Evolutionary conservation across 176 grass and related monocot genomes (phyloP), one percentile per base, ranked within the genome.

Genomic region (Phragmites australis): DNA sequence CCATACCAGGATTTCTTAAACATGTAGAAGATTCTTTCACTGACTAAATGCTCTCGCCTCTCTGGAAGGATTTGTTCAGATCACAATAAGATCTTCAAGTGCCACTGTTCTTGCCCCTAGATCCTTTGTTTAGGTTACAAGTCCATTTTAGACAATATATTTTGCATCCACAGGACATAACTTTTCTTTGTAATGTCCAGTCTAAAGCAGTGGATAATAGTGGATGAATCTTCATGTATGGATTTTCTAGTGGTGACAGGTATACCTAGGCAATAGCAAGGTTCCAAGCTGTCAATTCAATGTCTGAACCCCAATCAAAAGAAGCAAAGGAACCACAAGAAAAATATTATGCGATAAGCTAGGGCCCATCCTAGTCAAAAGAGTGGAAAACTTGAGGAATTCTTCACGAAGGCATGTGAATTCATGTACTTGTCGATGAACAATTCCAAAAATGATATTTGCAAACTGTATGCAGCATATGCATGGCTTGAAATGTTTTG

Each of bases 271-370:
- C 34, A 70, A 27, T 41, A 63, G 23, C 70, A 37, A 76, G 54
- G 26, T 69, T 72, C 65, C 66, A 60, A 81, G 25, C 70, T 89
- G 77, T 81, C 71, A 77, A 85, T 54, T 89, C 87, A 76, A 85
- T 85, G 70, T 30, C 47, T 48, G 41, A 63, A 21, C 58, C 34
- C 46, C 40, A 64, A 63, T 85, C 77, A 85, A 83, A 83, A 73
- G 67, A 70, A 70, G 39, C 22, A 61, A 52, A 25, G 19, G 45
- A 77, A 15, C 65, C 59, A 83, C 56, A 65, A 13, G n/a, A 84
- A 85, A 72, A 87, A 53, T 12, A 45, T 83, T 74, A 59, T 65
- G 13, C 50, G 34, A 29, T 44, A 59, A 5, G 34, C 34, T 5
- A 73, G 65, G 26, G 22, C 45, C 32, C 51, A 31, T 77, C 45